These are phyloP conservation scores for Cordyceps fumosorosea DNA, from an alignment of 2,329 filamentous ascomycete genomes.

Conservation along the genomic window DNA sequence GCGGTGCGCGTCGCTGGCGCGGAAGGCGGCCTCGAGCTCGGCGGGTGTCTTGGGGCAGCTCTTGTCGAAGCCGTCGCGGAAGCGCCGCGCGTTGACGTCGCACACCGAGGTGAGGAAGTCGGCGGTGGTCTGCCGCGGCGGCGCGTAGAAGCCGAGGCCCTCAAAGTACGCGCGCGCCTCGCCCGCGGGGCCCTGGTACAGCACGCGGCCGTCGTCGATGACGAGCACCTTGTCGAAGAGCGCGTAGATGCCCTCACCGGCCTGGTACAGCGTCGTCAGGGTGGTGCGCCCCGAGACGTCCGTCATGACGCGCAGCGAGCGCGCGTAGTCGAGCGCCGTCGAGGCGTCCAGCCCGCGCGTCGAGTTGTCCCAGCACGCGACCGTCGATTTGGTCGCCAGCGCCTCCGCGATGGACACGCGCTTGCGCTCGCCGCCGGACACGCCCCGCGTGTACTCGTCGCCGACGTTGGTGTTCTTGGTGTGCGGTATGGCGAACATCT, in stretches of 20 bases:
- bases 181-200: constrained; percentile 61
- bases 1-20: constrained; percentile 52
- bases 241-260: constrained; percentile 37
- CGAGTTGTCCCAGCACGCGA: constrained; percentile 75
- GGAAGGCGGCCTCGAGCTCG: constrained; percentile 62
- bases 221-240: constrained; percentile 74
- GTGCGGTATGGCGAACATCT: constrained; percentile 73
- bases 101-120: constrained; percentile 77
- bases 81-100: constrained; percentile 62
- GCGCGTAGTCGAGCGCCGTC: constrained; percentile 71
- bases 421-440: constrained; percentile 75
- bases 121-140: constrained; percentile 61
- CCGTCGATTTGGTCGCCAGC: constrained; percentile 63
- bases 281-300: constrained; percentile 60
- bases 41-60: constrained; percentile 61
- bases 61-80: constrained; percentile 56
- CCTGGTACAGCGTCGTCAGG: constrained; percentile 37
- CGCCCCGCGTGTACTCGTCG: constrained; percentile 64
- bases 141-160: constrained; percentile 65
- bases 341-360: constrained; percentile 75
- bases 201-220: constrained; percentile 61
- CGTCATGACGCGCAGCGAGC: constrained; percentile 65
- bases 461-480: constrained; percentile 70
- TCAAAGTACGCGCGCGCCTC: constrained; percentile 63
- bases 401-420: constrained; percentile 75